Evolutionary conservation across 768 basidiomycete genomes (phyloP), one percentile per base, ranked within the genome.

Genomic region (Boletus coccyginus): DNA sequence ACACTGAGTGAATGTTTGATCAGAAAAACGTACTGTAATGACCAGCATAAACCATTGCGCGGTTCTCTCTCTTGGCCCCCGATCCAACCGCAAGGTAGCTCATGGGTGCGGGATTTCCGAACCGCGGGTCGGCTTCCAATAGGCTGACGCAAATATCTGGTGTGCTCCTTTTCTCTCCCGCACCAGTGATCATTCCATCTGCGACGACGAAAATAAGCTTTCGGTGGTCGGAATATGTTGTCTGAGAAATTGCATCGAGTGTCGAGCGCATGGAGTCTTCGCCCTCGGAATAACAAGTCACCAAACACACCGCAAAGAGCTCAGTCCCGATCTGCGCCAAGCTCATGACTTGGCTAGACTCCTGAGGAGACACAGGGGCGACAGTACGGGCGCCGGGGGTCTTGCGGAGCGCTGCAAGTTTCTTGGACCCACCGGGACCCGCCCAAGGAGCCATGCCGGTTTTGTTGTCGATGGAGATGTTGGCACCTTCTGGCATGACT

Each of bases 21-120:
- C 29, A 27, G 24, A 36, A 17, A 38, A 46, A 82, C 93, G 69
- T 71, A 95, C 94, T 91, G 73, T 98, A 98, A 77, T 99, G 96
- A n/a, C 97, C 97, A 50, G 97, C 97, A 77, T 99, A 98, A 19
- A 98, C 91, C 92, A 97, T 92, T 8, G 96, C 96, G 52, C 94
- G 82, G 65, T 99, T 99, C 68, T 94, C 87, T 51, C 80, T 81
- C 77, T 98, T 98, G 19, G 84, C 74, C 3, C 97, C 96, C 10
- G 88, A 83, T 3, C 94, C 97, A 31, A 99, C 93, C 3, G 97
- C 91, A 53, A 81, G 74, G 67, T 98, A 99, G 59, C 81, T 86
- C 95, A 98, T 96, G 5, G 96, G 93, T 44, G 85, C 84, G 3
- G 97, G 97, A 65, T 97, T 94, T 27, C 96, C 97, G 66, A 98